Percentiles rank a stretch among this genome's conserved stretches.
These are phyloP conservation scores for Blastobotrys parvus DNA, from an alignment of 805 yeast species.

Conservation along the genomic window DNA sequence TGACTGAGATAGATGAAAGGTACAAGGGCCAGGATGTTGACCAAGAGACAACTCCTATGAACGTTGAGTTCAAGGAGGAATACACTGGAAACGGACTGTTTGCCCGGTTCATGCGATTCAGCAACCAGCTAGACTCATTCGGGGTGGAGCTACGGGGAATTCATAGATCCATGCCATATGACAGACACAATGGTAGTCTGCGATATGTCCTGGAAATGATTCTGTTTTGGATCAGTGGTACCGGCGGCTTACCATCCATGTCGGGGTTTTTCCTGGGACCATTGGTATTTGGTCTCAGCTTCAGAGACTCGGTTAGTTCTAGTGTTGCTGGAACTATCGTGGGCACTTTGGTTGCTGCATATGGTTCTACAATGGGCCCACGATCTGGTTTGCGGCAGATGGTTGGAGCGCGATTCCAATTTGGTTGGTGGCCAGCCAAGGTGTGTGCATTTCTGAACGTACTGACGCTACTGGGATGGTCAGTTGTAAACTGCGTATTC, in stretches of 20 bases:
- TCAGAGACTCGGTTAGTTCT: constrained; percentile 50
- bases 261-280: constrained; percentile 76
- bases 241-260: constrained; percentile 87
- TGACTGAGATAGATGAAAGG: too few relatives aligned
- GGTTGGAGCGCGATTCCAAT: constrained; percentile 71
- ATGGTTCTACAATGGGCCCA: constrained; percentile 83
- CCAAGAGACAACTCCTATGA: too few relatives aligned
- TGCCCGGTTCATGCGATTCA: constrained; percentile 13
- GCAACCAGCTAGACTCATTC: constrained; percentile 39
- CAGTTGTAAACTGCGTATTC: constrained; percentile 80
- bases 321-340: constrained; percentile 57
- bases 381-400: constrained; percentile 84
- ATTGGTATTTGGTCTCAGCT: constrained; percentile 57
- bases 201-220: constrained; percentile 33
- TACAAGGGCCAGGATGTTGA: too few relatives aligned
- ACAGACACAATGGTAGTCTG: constrained; percentile 32
- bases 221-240: constrained; percentile 78
- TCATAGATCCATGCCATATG: constrained; percentile 62
- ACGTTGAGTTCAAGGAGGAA: not conserved
- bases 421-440: constrained; percentile 82
- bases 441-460: constrained; percentile 64
- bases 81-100: not conserved
- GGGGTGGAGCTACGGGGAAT: constrained; percentile 77
- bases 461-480: constrained; percentile 83
- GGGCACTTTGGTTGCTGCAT: constrained; percentile 74